Evolutionary conservation across 2,329 filamentous ascomycete genomes (phyloP).

Genomic region (Trichoderma aggressivum): DNA sequence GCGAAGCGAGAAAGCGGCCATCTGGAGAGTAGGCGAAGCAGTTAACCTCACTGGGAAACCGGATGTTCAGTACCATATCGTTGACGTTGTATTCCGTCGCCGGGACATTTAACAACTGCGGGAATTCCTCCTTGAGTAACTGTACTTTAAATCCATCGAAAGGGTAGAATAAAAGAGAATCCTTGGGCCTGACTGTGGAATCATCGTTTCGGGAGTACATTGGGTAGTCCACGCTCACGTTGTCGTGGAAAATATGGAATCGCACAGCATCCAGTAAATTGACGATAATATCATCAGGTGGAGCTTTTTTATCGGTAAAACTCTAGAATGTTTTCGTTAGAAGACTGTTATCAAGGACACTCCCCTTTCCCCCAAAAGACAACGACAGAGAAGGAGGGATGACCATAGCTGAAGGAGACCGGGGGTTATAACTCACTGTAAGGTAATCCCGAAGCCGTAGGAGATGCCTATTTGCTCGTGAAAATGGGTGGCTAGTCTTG

Average conservation of each 20-base stretch:
- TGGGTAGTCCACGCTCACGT: neutral
- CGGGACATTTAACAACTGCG: neutral
- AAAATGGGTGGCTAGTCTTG: neutral
- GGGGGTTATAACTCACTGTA: neutral
- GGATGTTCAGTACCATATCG: neutral
- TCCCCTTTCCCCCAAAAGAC: neutral
- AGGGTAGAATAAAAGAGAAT: neutral
- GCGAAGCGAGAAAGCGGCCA: too few species aligned
- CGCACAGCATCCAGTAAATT: neutral
- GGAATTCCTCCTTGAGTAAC: neutral
- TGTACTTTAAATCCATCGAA: neutral
- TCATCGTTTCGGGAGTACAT: too few species aligned
- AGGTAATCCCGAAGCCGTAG: neutral
- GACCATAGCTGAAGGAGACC: rapidly evolving
- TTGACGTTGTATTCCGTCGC: neutral
- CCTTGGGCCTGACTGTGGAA: neutral
- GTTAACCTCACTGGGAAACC: too few species aligned
- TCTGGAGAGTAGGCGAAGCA: too few species aligned
- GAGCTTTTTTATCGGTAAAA: neutral
- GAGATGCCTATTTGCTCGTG: neutral
- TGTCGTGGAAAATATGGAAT: neutral
- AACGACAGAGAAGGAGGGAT: neutral
- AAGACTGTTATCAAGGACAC: neutral
- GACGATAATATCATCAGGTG: neutral
- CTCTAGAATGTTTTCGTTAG: neutral